Base-by-base conservation (phyloP, 257 asterid genomes). In the Asclepias syriaca region DNA sequence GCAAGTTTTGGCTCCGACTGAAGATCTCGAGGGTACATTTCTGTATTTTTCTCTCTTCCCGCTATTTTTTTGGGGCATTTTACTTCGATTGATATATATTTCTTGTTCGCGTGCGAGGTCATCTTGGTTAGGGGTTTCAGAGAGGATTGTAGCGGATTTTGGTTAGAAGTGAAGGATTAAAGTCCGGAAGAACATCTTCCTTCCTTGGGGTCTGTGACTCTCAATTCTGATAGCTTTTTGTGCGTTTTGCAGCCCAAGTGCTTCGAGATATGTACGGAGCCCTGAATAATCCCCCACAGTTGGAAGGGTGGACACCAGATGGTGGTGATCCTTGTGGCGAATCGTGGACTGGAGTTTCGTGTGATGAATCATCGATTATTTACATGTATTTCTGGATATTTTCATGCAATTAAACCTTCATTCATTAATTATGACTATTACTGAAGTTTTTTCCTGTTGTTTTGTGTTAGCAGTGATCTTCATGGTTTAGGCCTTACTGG, bases 321-420 rank as follows among this genome's bases (percentile, higher is more conserved):
- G 88, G 88, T 39, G 96, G 98, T 73, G 96, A 95, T 69, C 99
- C 99, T 16, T 95, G 99, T 69, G 87, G 54, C 39, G 98, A 95
- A 65, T 66, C 68, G 21, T 95, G 99, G 97, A 75, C 73, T 11
- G 99, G 99, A 65, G 88, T 95, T 80, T 77, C 87, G 29, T 95
- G 95, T 85, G 71, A 68, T 29, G 84, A 72, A 72, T 85, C 99
- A 73, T 84, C 96, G 54, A 83, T 88, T 54, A 77, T 86, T 78
- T 77, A 85, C 80, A 83, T 94, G 99, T 91, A 85, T 70, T 27
- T 56, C 66, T 46, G 4, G 46, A 55, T 12, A 45, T 9, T 32
- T 56, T 21, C 37, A 4, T n/a, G 37, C 22, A 29, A 16, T 51
- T 46, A 12, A 66, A 18, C 61, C 16, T 56, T 14, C 8, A 22